Percentiles rank a stretch among this genome's conserved stretches.
Evolutionary conservation across 2,329 filamentous ascomycete genomes (phyloP).

Genomic region (Cladosporium colombiae): DNA sequence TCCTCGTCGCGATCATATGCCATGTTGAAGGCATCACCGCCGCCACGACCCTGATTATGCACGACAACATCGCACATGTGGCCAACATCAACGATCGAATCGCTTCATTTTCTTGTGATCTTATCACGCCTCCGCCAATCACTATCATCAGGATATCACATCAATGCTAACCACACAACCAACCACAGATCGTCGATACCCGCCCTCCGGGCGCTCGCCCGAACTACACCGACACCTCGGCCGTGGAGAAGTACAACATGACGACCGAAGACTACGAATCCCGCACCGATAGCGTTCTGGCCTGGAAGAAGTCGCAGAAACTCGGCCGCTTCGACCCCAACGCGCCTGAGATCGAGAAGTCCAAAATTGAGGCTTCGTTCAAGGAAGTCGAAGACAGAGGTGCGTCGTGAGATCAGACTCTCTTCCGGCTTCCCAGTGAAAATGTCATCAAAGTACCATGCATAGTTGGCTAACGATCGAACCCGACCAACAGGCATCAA

Average conservation of each 20-base stretch:
- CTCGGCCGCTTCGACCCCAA: conserved; percentile 94
- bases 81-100: not conserved
- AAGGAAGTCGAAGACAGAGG: conserved; percentile 70
- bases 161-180: not conserved
- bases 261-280: conserved; percentile 82
- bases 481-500: conserved; percentile 38
- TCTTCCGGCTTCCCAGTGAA: not conserved
- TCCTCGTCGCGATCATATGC: not conserved
- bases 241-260: conserved; percentile 87
- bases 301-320: conserved; percentile 94
- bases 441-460: not conserved
- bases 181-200: conserved; percentile 70
- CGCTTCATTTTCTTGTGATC: not conserved
- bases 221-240: conserved; percentile 78
- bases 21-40: not conserved
- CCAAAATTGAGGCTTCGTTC: conserved; percentile 67
- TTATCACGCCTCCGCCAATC: not conserved
- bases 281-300: conserved; percentile 83
- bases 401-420: conserved; percentile 38
- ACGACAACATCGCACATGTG: no score
- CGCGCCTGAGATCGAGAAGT: conserved; percentile 71
- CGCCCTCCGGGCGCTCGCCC: conserved; percentile 73
- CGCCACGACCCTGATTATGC: not conserved
- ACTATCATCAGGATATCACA: not conserved
- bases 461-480: not conserved